Evolutionary conservation across 2,329 filamentous ascomycete genomes (phyloP).

Genomic region (Alternaria viburni): DNA sequence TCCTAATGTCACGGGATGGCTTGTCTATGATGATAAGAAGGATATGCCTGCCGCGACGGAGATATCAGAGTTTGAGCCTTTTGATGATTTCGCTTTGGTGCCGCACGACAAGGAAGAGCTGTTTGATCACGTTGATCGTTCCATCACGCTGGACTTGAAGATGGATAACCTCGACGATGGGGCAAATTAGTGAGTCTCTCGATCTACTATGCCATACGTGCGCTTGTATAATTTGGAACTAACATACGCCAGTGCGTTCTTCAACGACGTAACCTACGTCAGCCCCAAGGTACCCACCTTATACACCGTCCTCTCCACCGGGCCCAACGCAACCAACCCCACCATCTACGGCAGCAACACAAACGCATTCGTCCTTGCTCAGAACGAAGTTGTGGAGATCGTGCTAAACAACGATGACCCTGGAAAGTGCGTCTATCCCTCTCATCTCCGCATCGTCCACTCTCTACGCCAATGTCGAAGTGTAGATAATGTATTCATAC

Average conservation of each 20-base stretch:
- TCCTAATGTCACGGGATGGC: slow-evolving; percentile 64
- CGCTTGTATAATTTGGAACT: neutral
- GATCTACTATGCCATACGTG: too few species aligned
- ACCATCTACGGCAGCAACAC: slow-evolving; percentile 60
- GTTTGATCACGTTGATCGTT: slow-evolving; percentile 66
- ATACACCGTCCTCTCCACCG: slow-evolving; percentile 73
- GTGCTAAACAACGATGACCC: slow-evolving; percentile 77
- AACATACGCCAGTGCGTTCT: slow-evolving; percentile 49
- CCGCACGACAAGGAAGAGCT: slow-evolving; percentile 70
- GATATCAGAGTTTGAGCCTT: slow-evolving; percentile 68
- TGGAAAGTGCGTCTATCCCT: slow-evolving; percentile 53
- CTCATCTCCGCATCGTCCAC: slow-evolving; percentile 63
- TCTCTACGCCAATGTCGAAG: neutral
- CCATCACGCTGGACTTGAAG: slow-evolving; percentile 63
- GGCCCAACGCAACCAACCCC: slow-evolving; percentile 54
- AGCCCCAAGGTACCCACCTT: slow-evolving; percentile 78
- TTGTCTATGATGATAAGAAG: slow-evolving; percentile 60
- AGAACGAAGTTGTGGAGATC: slow-evolving; percentile 72
- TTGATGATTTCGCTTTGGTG: slow-evolving; percentile 75
- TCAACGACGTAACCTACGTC: slow-evolving; percentile 79
- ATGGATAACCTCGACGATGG: slow-evolving; percentile 74
- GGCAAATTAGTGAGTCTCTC: slow-evolving; percentile 63
- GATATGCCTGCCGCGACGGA: slow-evolving; percentile 58
- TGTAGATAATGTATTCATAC: neutral
- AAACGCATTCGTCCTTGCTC: slow-evolving; percentile 68